Evolutionary conservation across 2,329 filamentous ascomycete genomes (phyloP), one percentile per base, ranked within the genome.

Genomic region (Colletotrichum tropicicola): DNA sequence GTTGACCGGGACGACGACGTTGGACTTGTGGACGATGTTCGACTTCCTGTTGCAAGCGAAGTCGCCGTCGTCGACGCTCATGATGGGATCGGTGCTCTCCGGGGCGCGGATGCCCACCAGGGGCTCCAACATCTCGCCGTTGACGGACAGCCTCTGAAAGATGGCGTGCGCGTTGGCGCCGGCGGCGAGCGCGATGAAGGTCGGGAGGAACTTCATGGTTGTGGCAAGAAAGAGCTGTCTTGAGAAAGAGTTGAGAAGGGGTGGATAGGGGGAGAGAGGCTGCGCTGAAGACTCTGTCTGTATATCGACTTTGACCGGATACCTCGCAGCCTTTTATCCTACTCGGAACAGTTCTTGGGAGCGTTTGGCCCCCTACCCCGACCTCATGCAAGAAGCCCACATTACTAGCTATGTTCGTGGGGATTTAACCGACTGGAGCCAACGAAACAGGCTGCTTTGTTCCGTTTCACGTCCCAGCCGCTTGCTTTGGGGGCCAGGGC

Each of bases 41-140:
- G 39, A 21, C 17, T 43, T 21, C 15, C 10, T n/a, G 70, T 83
- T 83, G 73, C 83, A 86, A 45, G 82, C 78, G 15, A 86, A 78
- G 51, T 77, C 75, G 13, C 68, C 72, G 62, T 80, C 79, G 61
- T 79, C 79, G 32, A 84, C 80, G 37, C 82, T 78, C 57, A 77
- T 76, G 57, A 86, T 79, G 1, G 83, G 59, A 5, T 39, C 27
- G 1, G 28, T 35, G 27, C 19, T 28, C n/a, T 45, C 45, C 2
- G 53, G 59, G 19, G 35, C 59, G 21, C 59, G 59, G 23, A 65
- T 56, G 9, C 62, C 49, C 28, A 8, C 35, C 8, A 54, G 23
- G 15, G 51, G 21, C 12, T 30, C 51, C 15, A 48, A 44, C 23
- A 68, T 51, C 10, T 66, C 49, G 6, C 51, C 43, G 17, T 56